A percentile compares a stretch with the other conserved stretches of the same genome.
phyloP scores from a whole-genome alignment of 2,329 filamentous ascomycete genomes.

The Scortechinia acanthostroma region DNA sequence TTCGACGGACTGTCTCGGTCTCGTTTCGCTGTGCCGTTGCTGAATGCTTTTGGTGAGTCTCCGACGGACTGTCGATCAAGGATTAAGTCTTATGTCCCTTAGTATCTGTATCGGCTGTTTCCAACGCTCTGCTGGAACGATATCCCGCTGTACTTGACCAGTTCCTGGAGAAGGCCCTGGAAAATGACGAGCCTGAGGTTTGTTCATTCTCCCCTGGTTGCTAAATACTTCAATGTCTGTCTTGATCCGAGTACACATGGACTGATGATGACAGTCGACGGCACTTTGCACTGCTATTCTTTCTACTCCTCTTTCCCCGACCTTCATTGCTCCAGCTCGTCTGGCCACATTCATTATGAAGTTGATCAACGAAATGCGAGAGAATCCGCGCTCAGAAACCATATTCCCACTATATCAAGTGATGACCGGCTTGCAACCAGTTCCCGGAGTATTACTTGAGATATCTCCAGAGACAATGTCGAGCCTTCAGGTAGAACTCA shows the following conservation, averaged over 20 bases:
- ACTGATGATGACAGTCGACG: too few relatives aligned
- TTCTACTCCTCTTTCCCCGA: slow-evolving; percentile 18
- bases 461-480: slow-evolving; percentile 20
- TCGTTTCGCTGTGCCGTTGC: not conserved
- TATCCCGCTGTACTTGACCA: slow-evolving; percentile 22
- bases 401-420: not conserved
- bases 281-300: slow-evolving; percentile 22
- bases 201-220: slow-evolving; percentile 6
- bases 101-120: slow-evolving; percentile 17
- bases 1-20: not conserved
- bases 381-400: not conserved
- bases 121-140: slow-evolving; percentile 19
- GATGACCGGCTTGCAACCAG: slow-evolving; percentile 8
- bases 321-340: slow-evolving; percentile 17
- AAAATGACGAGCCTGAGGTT: slow-evolving; percentile 16
- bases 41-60: not conserved
- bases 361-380: not conserved
- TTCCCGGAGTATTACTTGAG: slow-evolving; percentile 14
- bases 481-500: slow-evolving; percentile 22
- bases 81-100: not conserved
- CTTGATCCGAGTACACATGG: too few relatives aligned
- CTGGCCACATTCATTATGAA: slow-evolving; percentile 18
- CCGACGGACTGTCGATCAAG: too few relatives aligned
- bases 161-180: slow-evolving; percentile 18
- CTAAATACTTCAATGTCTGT: slow-evolving; percentile 3